A percentile compares a stretch with the other conserved stretches of the same genome.
Conservation (phyloP, 75 land plant genomes). For the Selaginella tamariscina region DNA sequence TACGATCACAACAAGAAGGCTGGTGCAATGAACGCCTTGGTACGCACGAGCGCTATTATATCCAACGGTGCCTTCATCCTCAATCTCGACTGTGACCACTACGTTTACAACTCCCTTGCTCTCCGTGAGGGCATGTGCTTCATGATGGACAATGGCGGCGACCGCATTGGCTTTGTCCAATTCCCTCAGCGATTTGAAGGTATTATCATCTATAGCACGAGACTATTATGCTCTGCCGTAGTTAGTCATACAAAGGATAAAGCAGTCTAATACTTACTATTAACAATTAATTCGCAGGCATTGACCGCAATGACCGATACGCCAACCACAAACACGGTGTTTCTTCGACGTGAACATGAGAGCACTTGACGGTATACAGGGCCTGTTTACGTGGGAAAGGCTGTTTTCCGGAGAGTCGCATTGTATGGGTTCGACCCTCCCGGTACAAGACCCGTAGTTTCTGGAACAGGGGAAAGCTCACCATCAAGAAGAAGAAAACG, state of each 20-base stretch:
- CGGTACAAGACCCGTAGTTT: neutral
- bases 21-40: constrained; percentile 7
- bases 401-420: neutral
- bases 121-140: constrained; percentile 3
- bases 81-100: constrained; percentile 11
- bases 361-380: constrained; percentile 13
- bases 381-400: neutral
- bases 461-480: neutral
- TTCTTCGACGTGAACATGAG: constrained; percentile 7
- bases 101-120: neutral
- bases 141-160: constrained; percentile 4
- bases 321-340: constrained; percentile 11
- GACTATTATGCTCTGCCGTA: too few relatives aligned
- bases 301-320: constrained; percentile 3
- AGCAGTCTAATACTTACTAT: too few relatives aligned
- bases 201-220: too few relatives aligned
- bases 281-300: too few relatives aligned
- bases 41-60: neutral
- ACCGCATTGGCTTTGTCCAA: constrained; percentile 44
- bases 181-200: constrained; percentile 48
- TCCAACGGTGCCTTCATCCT: constrained; percentile 8
- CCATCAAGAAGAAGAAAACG: neutral
- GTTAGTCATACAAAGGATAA: too few relatives aligned
- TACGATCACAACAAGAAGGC: constrained; percentile 13
- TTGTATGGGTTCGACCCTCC: constrained; percentile 10